A percentile compares a stretch with the other conserved stretches of the same genome.
These are phyloP conservation scores for Auriscalpium vulgare DNA, from an alignment of 768 basidiomycete species.

Conservation along the genomic window DNA sequence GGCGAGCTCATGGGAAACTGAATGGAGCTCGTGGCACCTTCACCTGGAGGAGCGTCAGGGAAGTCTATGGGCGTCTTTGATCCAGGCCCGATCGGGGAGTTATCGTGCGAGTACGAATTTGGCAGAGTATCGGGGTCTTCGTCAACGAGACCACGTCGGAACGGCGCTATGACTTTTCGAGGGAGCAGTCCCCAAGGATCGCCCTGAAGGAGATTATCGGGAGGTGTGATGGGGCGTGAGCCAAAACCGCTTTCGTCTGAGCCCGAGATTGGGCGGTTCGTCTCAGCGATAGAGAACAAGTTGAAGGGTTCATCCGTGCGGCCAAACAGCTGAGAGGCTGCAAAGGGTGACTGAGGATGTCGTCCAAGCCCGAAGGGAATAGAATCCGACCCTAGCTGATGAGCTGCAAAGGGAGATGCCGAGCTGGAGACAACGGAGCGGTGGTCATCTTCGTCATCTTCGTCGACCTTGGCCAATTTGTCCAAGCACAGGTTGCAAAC, in stretches of 20 bases:
- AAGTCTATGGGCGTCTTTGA: constrained; percentile 50
- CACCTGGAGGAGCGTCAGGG: constrained; percentile 39
- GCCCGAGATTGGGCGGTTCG: constrained; percentile 44
- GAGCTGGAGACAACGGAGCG: constrained; percentile 72
- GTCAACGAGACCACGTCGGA: constrained; percentile 64
- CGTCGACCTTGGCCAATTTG: constrained; percentile 79
- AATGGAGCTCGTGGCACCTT: constrained; percentile 58
- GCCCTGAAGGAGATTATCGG: constrained; percentile 41
- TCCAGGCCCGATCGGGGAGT: constrained; percentile 35
- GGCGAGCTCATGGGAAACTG: constrained; percentile 79
- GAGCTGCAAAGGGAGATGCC: constrained; percentile 65
- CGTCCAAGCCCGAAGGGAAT: constrained; percentile 29
- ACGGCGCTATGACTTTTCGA: constrained; percentile 58
- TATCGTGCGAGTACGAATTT: constrained; percentile 34
- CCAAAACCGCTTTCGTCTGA: constrained; percentile 47
- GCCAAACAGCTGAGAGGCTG: constrained; percentile 78
- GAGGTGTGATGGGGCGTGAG: constrained; percentile 45
- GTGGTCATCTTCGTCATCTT: constrained; percentile 85
- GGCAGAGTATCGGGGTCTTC: constrained; percentile 49
- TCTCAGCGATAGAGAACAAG: constrained; percentile 77
- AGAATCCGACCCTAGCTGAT: constrained; percentile 56
- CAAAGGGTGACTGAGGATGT: constrained; percentile 80
- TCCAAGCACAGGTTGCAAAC: constrained; percentile 95
- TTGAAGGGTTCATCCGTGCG: constrained; percentile 72
- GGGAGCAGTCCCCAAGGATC: constrained; percentile 26